phyloP scores from a whole-genome alignment of 2,329 filamentous ascomycete species.

The Fusarium napiforme region DNA sequence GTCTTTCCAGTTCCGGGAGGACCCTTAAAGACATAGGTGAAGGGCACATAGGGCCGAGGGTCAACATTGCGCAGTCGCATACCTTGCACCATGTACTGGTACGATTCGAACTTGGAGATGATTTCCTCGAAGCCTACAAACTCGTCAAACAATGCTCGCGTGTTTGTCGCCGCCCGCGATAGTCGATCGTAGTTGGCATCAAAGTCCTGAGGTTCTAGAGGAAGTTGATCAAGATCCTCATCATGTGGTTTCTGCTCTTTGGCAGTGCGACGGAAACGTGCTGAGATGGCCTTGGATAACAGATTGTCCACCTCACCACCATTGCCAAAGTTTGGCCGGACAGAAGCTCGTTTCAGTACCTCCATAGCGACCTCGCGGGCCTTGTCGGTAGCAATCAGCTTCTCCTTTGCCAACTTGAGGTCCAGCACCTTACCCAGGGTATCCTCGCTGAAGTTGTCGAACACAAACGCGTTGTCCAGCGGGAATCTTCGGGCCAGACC shows the following conservation, averaged over 20 bases:
- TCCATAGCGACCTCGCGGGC: slow-evolving; percentile 68
- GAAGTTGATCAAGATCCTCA: slow-evolving; percentile 38
- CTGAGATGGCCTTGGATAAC: slow-evolving; percentile 42
- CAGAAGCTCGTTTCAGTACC: slow-evolving; percentile 68
- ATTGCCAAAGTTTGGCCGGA: slow-evolving; percentile 78
- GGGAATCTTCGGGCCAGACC: slow-evolving; percentile 76
- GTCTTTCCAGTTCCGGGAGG: slow-evolving; percentile 77
- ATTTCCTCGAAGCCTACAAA: slow-evolving; percentile 69
- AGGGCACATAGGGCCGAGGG: slow-evolving; percentile 64
- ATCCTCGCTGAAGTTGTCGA: slow-evolving; percentile 73
- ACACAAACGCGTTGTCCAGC: slow-evolving; percentile 70
- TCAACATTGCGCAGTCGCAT: slow-evolving; percentile 65
- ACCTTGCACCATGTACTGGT: slow-evolving; percentile 63
- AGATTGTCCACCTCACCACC: slow-evolving; percentile 76
- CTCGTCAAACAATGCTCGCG: slow-evolving; percentile 66
- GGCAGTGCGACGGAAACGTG: slow-evolving; percentile 39
- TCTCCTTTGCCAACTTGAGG: slow-evolving; percentile 69
- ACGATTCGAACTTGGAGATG: slow-evolving; percentile 64
- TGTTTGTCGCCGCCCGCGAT: slow-evolving; percentile 54
- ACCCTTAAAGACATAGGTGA: slow-evolving; percentile 75
- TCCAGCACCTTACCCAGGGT: slow-evolving; percentile 72
- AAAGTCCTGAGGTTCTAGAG: slow-evolving; percentile 58
- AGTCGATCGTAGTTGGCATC: slow-evolving; percentile 67
- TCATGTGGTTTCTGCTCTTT: slow-evolving; percentile 34
- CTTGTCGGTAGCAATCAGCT: slow-evolving; percentile 62